Evolutionary conservation across 164 flowering plant species (phyloP), one percentile per base, ranked within the genome.

Genomic region (Annona cherimola): DNA sequence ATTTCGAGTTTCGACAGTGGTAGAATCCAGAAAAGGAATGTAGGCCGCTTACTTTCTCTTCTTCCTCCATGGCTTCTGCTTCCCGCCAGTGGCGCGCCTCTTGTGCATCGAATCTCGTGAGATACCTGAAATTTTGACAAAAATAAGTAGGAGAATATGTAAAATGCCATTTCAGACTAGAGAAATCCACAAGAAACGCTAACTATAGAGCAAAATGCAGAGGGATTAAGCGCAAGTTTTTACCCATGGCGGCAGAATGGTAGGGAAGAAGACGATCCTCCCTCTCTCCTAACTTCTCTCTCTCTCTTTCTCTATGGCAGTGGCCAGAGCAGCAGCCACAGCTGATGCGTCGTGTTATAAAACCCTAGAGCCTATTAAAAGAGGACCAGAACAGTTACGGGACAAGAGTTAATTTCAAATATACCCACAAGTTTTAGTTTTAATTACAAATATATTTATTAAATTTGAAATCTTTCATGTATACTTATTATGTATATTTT

Each of bases 61-160:
- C 72, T 69, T 69, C 64, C 63, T 59, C 63, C 63, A 57, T 19
- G 63, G 45, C 20, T 55, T 55, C 72, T 55, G 59, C 45, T 57
- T 69, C 42, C 72, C 72, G 14, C 72, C 72, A 6, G 72, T 69
- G 50, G 63, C 46, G 44, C 72, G 63, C 63, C 72, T 60, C 72
- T 69, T 69, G 72, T 69, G 72, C 65, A 55, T 69, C 14, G 72
- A 69, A 42, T 69, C 72, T 18, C 72, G 72, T 6, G 63, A 55
- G 64, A 69, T 69, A 55, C 72, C 72, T 66, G 57, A 50, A 50
- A 50, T 50, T 50, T 50, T 16, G 44, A 43, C 9, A 19, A 64
- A 43, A 16, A 9, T 14, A 40, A 66, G 69, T 42, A 43, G 43
- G 41, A 41, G 45, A 39, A 59, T 5, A 61, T 1, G 67, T 39